A percentile compares a stretch with the other conserved stretches of the same genome.
Evolutionary conservation across 805 yeast genomes (phyloP).

Genomic region (Candida wancherniae): DNA sequence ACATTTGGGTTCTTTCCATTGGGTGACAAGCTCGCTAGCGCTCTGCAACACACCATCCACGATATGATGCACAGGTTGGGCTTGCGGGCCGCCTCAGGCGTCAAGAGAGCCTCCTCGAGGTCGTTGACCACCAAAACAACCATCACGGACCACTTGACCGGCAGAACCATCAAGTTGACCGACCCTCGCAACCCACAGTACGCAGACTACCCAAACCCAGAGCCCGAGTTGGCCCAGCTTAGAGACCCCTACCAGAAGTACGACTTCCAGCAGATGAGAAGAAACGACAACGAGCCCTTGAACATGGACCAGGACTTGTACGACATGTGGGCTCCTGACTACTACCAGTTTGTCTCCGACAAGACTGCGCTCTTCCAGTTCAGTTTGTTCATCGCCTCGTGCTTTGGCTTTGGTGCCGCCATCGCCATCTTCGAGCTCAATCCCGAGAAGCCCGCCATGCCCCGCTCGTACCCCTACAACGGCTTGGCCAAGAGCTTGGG

Average conservation of each 20-base stretch:
- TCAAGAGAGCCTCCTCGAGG: constrained; percentile 8
- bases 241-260: constrained; percentile 69
- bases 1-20: constrained; percentile 11
- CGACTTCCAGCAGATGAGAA: constrained; percentile 77
- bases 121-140: constrained; percentile 32
- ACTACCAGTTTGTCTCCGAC: constrained; percentile 56
- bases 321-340: constrained; percentile 86
- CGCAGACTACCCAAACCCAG: constrained; percentile 62
- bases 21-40: constrained; percentile 10
- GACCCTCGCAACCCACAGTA: constrained; percentile 40
- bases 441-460: constrained; percentile 68
- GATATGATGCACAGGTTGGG: constrained; percentile 29
- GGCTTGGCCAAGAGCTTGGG: constrained; percentile 77
- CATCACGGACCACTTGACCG: constrained; percentile 38
- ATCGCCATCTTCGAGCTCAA: constrained; percentile 45
- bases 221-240: constrained; percentile 54
- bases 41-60: constrained; percentile 1
- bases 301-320: constrained; percentile 67
- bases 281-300: constrained; percentile 70
- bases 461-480: constrained; percentile 67
- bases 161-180: constrained; percentile 34
- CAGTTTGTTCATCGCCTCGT: constrained; percentile 40
- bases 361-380: constrained; percentile 56
- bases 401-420: constrained; percentile 41
- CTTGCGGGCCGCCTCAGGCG: constrained; percentile 8